Conservation (phyloP, 352 stramenopile genomes). For the Sclerospora graminicola region DNA sequence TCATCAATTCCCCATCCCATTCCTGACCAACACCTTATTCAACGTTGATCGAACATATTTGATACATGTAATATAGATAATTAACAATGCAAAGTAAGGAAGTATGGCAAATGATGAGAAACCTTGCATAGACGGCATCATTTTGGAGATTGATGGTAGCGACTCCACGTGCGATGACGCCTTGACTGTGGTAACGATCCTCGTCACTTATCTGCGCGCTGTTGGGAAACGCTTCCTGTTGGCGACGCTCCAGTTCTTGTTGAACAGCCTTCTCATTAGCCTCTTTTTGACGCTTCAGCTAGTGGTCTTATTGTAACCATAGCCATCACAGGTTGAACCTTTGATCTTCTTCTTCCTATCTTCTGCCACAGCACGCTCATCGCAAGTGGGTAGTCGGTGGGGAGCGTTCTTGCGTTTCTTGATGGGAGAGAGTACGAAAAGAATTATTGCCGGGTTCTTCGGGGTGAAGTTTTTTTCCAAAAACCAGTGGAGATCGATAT, state of each 20-base stretch:
- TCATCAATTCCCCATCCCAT: too few species aligned
- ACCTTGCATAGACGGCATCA: too few species aligned
- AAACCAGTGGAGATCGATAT: background rate
- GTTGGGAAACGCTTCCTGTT: background rate
- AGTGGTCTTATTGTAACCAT: background rate
- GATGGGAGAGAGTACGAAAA: background rate
- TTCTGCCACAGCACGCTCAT: background rate
- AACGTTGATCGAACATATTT: too few species aligned
- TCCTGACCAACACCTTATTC: too few species aligned
- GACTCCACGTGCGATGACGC: too few species aligned
- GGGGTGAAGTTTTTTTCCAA: background rate
- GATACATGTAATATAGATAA: too few species aligned
- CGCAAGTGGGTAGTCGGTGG: background rate
- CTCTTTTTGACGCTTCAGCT: background rate
- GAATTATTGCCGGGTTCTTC: background rate
- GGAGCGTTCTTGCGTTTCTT: background rate
- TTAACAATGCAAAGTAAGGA: too few species aligned
- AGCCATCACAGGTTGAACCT: background rate
- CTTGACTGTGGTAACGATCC: too few species aligned
- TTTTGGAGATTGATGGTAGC: too few species aligned
- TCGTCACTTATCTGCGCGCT: too few species aligned
- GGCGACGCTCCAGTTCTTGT: background rate
- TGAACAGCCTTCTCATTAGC: background rate
- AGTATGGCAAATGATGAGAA: too few species aligned
- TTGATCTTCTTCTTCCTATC: background rate